phyloP scores from a whole-genome alignment of 2,329 filamentous ascomycete species.

The Stachybotrys chlorohalonatus region DNA sequence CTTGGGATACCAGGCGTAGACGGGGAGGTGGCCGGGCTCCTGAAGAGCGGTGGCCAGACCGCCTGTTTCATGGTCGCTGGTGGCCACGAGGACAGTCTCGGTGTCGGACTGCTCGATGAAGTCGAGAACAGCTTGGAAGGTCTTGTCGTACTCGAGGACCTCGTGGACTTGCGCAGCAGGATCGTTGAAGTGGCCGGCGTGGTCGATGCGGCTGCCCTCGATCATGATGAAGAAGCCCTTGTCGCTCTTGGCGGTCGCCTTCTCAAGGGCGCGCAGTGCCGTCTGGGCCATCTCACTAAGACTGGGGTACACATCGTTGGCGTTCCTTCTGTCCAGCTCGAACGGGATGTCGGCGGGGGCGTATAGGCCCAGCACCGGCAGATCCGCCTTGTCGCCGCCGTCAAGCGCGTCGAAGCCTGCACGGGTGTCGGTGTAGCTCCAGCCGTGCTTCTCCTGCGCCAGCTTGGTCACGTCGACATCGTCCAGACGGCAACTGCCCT shows the following conservation, averaged over 20 bases:
- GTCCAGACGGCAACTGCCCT: constrained; percentile 75
- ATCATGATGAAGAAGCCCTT: constrained; percentile 99
- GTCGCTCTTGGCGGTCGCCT: constrained; percentile 73
- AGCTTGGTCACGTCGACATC: constrained; percentile 64
- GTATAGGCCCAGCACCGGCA: constrained; percentile 82
- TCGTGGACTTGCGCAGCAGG: constrained; percentile 80
- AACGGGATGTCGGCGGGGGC: constrained; percentile 79
- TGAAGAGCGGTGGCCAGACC: constrained; percentile 75
- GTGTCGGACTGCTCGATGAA: constrained; percentile 69
- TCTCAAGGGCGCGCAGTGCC: constrained; percentile 69
- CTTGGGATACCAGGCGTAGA: constrained; percentile 71
- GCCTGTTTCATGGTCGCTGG: constrained; percentile 94
- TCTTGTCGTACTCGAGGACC: constrained; percentile 87
- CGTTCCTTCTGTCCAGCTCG: constrained; percentile 78
- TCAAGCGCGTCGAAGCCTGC: constrained; percentile 67
- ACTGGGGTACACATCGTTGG: constrained; percentile 75
- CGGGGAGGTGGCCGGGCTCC: constrained; percentile 40
- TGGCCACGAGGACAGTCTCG: constrained; percentile 75
- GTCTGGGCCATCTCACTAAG: constrained; percentile 85
- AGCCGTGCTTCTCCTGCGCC: constrained; percentile 68
- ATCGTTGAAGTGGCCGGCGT: constrained; percentile 82
- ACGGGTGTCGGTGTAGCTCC: constrained; percentile 67
- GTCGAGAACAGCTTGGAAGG: constrained; percentile 74
- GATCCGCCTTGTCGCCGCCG: constrained; percentile 55
- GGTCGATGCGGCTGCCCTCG: constrained; percentile 91